These are phyloP conservation scores for Exserohilum turcica DNA, from an alignment of 2,329 filamentous ascomycete genomes.

Conservation along the genomic window DNA sequence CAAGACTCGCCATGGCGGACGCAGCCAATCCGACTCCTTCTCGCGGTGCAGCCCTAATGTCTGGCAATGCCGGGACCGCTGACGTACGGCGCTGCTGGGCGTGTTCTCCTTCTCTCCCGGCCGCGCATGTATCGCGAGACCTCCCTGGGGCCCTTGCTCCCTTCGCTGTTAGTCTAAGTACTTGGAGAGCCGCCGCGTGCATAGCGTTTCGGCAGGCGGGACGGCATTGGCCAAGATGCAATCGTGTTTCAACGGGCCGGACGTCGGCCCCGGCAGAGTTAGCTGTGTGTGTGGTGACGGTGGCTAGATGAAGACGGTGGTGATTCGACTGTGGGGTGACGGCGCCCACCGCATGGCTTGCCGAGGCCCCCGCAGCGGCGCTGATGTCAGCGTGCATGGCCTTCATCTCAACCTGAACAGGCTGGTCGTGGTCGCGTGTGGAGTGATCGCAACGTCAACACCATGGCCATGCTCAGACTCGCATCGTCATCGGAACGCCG, in stretches of 20 bases:
- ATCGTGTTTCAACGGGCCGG: constrained; percentile 16
- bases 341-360: constrained; percentile 9
- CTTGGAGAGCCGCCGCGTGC: constrained; percentile 20
- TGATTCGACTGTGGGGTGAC: constrained; percentile 30
- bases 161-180: too few species aligned
- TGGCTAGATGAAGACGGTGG: constrained; percentile 19
- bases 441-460: constrained; percentile 10
- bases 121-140: constrained; percentile 35
- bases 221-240: constrained; percentile 25
- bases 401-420: neutral
- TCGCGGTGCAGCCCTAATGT: constrained; percentile 27
- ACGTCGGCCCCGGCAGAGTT: constrained; percentile 21
- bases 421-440: constrained; percentile 4
- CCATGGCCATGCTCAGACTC: neutral
- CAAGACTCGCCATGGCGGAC: constrained; percentile 24
- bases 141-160: constrained; percentile 11
- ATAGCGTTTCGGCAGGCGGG: constrained; percentile 18
- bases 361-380: constrained; percentile 14
- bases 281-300: constrained; percentile 16
- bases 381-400: constrained; percentile 16
- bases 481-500: constrained; percentile 5
- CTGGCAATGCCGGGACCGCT: constrained; percentile 10
- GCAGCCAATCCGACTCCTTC: constrained; percentile 33
- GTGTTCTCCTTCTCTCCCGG: constrained; percentile 34
- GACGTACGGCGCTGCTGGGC: constrained; percentile 27